These are phyloP conservation scores for Prunus kanzakura DNA, from an alignment of 306 rosid species.

Conservation along the genomic window DNA sequence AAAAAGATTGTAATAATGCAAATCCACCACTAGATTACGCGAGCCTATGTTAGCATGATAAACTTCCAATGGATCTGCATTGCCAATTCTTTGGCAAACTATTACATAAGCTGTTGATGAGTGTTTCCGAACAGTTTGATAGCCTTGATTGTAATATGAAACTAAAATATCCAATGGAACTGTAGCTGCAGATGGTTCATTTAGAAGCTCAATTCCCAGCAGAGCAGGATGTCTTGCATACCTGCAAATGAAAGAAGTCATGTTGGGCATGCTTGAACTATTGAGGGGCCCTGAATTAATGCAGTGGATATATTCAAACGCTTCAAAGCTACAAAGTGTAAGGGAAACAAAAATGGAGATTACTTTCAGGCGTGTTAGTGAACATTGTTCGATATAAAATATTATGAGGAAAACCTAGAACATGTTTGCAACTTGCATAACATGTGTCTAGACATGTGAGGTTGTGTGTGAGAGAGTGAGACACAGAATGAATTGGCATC, in stretches of 20 bases:
- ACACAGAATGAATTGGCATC: no score
- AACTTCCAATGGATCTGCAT: constrained; percentile 86
- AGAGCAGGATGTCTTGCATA: constrained; percentile 64
- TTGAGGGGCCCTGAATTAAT: not conserved
- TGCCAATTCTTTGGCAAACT: constrained; percentile 86
- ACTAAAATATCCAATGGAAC: constrained; percentile 65
- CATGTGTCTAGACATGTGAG: no score
- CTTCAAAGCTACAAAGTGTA: constrained; percentile 3
- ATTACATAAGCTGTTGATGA: constrained; percentile 74
- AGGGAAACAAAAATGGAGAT: not conserved
- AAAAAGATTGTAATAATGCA: constrained; percentile 75
- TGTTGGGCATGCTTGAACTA: constrained; percentile 4
- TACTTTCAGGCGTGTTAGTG: not conserved
- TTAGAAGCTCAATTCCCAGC: constrained; percentile 87
- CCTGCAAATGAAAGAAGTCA: constrained; percentile 45
- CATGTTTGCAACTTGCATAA: no score
- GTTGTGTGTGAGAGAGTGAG: no score
- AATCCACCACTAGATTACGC: constrained; percentile 53
- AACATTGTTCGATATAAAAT: not conserved
- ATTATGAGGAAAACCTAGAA: no score
- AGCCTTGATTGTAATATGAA: constrained; percentile 78
- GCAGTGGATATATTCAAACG: not conserved
- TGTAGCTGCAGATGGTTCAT: constrained; percentile 71
- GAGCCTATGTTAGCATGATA: constrained; percentile 60
- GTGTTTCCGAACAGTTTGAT: constrained; percentile 67